These are phyloP conservation scores for Penicillium atrosanguineum DNA, from an alignment of 495 filamentous ascomycete genomes.

Conservation along the genomic window DNA sequence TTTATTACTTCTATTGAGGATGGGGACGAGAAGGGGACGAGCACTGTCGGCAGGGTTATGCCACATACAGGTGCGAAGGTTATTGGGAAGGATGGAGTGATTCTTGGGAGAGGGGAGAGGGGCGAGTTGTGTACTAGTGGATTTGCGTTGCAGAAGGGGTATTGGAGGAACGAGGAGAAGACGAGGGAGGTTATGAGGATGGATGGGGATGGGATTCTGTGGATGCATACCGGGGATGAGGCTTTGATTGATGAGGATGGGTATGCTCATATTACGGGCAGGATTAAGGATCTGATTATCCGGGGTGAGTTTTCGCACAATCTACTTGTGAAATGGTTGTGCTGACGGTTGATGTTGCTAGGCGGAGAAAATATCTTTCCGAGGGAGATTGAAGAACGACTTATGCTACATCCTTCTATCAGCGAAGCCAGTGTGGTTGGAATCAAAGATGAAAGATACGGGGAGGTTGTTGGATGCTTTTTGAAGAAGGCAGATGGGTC, in stretches of 20 bases:
- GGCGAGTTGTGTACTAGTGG: slow-evolving; percentile 76
- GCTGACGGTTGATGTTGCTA: neutral
- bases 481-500: slow-evolving; percentile 2
- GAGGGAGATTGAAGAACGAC: slow-evolving; percentile 23
- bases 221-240: slow-evolving; percentile 30
- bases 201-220: slow-evolving; percentile 16
- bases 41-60: slow-evolving; percentile 59
- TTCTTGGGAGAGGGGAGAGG: slow-evolving; percentile 52
- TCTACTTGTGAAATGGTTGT: slow-evolving; percentile 4
- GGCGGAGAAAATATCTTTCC: slow-evolving; percentile 32
- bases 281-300: slow-evolving; percentile 67
- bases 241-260: slow-evolving; percentile 20
- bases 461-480: slow-evolving; percentile 28
- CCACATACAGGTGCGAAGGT: slow-evolving; percentile 76
- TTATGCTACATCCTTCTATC: slow-evolving; percentile 14
- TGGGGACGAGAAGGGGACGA: slow-evolving; percentile 10
- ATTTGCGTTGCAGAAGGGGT: slow-evolving; percentile 80
- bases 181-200: slow-evolving; percentile 64
- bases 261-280: slow-evolving; percentile 41
- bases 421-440: slow-evolving; percentile 24
- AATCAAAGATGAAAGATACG: slow-evolving; percentile 15
- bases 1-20: slow-evolving; percentile 17
- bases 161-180: slow-evolving; percentile 63
- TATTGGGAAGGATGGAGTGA: slow-evolving; percentile 53
- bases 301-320: slow-evolving; percentile 41